Conservation (phyloP, 1,284 basidiomycete genomes). For the Ceratobasidium sp. region DNA sequence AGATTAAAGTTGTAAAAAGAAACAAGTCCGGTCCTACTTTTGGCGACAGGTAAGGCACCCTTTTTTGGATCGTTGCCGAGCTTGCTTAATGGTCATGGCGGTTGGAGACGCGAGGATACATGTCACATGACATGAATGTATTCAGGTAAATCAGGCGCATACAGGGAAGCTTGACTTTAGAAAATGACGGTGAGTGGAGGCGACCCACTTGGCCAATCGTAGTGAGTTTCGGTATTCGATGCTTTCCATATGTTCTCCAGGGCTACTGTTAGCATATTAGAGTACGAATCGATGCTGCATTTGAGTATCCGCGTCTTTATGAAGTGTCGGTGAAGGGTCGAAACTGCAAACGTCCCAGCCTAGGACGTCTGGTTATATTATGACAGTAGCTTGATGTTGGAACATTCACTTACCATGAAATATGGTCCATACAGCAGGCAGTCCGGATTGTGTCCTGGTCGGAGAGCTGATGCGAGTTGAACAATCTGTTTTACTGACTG, state of each 20-base stretch:
- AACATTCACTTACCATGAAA: slow-evolving; percentile 12
- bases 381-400: neutral
- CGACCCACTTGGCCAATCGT: neutral
- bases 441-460: slow-evolving; percentile 8
- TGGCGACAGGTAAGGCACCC: neutral
- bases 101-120: neutral
- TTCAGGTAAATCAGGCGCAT: too few species aligned
- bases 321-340: neutral
- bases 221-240: neutral
- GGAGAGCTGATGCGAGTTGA: slow-evolving; percentile 5
- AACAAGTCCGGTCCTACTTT: neutral
- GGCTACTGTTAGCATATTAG: neutral
- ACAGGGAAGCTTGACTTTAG: neutral
- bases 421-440: slow-evolving; percentile 22
- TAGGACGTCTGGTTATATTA: neutral
- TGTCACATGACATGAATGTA: neutral
- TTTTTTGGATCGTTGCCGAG: neutral
- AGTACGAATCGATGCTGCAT: slow-evolving; percentile 3
- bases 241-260: slow-evolving; percentile 13
- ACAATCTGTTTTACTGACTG: slow-evolving; percentile 18
- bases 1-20: neutral
- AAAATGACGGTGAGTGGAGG: neutral
- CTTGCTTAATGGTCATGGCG: neutral
- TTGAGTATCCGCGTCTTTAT: neutral
- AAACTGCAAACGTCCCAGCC: slow-evolving; percentile 17